These are phyloP conservation scores for Sideroxylon spinosum DNA, from an alignment of 179 eudicot species.

Conservation along the genomic window DNA sequence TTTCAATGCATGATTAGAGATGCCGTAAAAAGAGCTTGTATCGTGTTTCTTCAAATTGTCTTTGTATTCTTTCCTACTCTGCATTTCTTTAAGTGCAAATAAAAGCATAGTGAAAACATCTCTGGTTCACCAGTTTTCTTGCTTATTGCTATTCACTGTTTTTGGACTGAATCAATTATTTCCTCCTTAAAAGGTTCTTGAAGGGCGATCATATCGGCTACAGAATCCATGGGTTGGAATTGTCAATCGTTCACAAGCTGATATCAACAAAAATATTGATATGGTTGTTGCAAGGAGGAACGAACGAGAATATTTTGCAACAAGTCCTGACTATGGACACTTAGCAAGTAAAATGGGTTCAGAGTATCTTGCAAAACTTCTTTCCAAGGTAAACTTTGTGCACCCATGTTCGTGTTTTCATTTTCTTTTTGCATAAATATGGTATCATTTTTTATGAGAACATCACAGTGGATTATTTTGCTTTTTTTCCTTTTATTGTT, in stretches of 20 bases:
- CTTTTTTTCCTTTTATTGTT: too few species aligned
- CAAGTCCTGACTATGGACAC: constrained; percentile 84
- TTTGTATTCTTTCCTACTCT: not conserved
- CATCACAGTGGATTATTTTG: too few species aligned
- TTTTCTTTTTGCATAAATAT: not conserved
- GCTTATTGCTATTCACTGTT: not conserved
- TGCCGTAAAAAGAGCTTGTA: not conserved
- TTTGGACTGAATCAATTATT: not conserved
- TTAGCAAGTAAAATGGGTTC: constrained; percentile 84
- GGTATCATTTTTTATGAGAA: too few species aligned
- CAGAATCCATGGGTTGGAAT: constrained; percentile 89
- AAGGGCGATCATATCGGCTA: constrained; percentile 79
- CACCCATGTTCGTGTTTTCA: not conserved
- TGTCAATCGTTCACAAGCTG: constrained; percentile 91
- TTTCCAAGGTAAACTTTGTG: constrained; percentile 49
- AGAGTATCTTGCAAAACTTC: constrained; percentile 85
- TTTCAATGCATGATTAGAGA: not conserved
- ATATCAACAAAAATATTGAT: constrained; percentile 73
- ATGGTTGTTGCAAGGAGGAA: constrained; percentile 70
- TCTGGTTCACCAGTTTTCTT: not conserved
- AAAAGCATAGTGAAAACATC: not conserved
- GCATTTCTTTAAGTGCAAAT: not conserved
- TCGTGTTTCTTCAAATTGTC: not conserved
- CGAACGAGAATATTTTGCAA: constrained; percentile 75
- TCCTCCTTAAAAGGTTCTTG: constrained; percentile 58